Evolutionary conservation across 352 stramenopile species (phyloP), one percentile per base, ranked within the genome.

Genomic region (Phytopythium chamaehyphon): DNA sequence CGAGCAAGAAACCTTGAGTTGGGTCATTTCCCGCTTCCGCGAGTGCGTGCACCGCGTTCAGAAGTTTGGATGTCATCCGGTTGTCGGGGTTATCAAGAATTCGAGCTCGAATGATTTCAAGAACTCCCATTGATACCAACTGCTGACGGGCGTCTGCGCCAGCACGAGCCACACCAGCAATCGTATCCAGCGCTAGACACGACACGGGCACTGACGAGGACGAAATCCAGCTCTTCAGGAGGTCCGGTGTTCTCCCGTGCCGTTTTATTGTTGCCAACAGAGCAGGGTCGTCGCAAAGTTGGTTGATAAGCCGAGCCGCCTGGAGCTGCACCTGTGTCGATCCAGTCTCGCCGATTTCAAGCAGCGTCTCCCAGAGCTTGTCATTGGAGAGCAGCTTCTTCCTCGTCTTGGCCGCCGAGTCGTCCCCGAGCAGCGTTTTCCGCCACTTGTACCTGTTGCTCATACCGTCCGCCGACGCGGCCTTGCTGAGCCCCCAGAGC

Each of bases 371-470:
- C 80, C 80, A 90, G 22, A 90, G 57, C 24, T 71, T 65, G 33
- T 73, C 61, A 40, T 73, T 86, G 1, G 44, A 48, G 10, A 87
- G 46, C 7, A 90, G 59, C 44, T 87, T 87, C 2, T 63, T 57
- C 12, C 72, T 50, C 1, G 70, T 90, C 46, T 80, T 85, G 36
- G 58, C 61, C 0, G 61, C 59, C 2, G 60, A 59, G 43, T 90
- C 80, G 23, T 88, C 76, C 0, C 80, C 76, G 35, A 90, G 83
- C 14, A 88, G 48, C 40, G 64, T 66, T 52, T 80, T 81, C 12
- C 80, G 64, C 64, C 76, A 76, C 48, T 77, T 71, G 61, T 85
- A 85, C 21, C 61, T 46, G 3, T 47, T 63, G 24, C 64, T 69
- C 16, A 72, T 47, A 7, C 64, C 55, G 9, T 62, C 54, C 0